A percentile compares a stretch with the other conserved stretches of the same genome.
Evolutionary conservation across 768 basidiomycete genomes (phyloP).

Genomic region (Dendrothele bispora): DNA sequence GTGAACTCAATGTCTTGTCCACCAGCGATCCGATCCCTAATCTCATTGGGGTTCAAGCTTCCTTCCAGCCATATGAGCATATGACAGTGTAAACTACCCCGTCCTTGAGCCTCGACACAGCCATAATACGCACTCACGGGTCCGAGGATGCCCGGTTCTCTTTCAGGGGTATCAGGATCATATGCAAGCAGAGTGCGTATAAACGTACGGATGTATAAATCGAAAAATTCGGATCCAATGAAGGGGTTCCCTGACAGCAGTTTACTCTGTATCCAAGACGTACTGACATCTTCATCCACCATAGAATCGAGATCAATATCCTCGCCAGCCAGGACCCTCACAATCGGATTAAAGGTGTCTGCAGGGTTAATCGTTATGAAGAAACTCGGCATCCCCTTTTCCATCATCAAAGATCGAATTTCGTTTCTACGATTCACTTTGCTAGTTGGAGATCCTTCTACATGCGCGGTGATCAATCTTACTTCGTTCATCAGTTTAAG

Average conservation of each 20-base stretch:
- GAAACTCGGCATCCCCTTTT: conserved; percentile 25
- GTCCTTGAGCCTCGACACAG: conserved; percentile 15
- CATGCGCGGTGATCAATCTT: conserved; percentile 27
- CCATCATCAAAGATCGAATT: conserved; percentile 24
- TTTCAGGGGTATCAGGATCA: too few relatives aligned
- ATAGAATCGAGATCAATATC: conserved; percentile 13
- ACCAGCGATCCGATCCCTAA: too few relatives aligned
- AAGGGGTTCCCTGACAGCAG: too few relatives aligned
- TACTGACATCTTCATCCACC: too few relatives aligned
- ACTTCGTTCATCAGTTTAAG: conserved; percentile 24
- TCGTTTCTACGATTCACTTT: conserved; percentile 22
- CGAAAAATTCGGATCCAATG: conserved; percentile 34
- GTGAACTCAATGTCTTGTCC: too few relatives aligned
- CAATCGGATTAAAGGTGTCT: too few relatives aligned
- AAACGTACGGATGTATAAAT: conserved; percentile 20
- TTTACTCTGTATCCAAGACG: too few relatives aligned
- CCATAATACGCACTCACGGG: background rate
- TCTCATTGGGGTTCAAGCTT: conserved; percentile 27
- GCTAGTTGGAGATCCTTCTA: conserved; percentile 29
- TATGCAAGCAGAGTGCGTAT: conserved; percentile 28
- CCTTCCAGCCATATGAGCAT: conserved; percentile 19
- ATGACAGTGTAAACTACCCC: conserved; percentile 24
- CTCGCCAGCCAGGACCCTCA: too few relatives aligned
- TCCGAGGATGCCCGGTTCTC: conserved; percentile 7
- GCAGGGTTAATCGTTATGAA: conserved; percentile 30